A percentile compares a stretch with the other conserved stretches of the same genome.
phyloP scores from a whole-genome alignment of 2,329 filamentous ascomycete species.

The Dichotomopilus funicola region DNA sequence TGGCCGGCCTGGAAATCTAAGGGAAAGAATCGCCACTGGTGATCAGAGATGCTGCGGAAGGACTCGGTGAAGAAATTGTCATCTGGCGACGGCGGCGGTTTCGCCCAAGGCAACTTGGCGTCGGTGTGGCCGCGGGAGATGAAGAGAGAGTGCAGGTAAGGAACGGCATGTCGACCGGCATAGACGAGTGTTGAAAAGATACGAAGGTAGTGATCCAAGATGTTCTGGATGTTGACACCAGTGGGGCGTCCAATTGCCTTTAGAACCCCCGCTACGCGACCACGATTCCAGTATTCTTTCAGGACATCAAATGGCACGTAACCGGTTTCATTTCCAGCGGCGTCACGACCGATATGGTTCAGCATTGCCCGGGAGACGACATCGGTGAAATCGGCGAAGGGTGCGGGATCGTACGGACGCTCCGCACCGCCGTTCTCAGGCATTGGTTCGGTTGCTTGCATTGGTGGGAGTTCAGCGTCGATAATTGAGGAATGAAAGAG shows the following conservation, averaged over 20 bases:
- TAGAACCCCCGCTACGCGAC: neutral
- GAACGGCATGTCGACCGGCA: neutral
- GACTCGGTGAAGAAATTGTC: neutral
- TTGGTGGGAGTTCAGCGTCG: no score
- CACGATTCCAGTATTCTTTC: neutral
- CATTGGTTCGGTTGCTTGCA: neutral
- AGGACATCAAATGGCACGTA: neutral
- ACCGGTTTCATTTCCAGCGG: neutral
- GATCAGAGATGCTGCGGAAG: neutral
- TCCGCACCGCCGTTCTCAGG: neutral
- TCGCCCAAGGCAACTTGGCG: neutral
- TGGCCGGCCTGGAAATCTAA: neutral
- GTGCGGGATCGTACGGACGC: neutral
- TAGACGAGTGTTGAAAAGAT: constrained; percentile 2
- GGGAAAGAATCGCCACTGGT: constrained; percentile 1
- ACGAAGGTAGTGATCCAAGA: neutral
- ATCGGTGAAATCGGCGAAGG: neutral
- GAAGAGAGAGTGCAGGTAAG: neutral
- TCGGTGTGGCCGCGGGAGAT: neutral
- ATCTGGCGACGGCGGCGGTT: neutral
- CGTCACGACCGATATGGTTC: neutral
- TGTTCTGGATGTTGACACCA: neutral
- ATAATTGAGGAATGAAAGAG: no score
- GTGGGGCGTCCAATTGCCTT: neutral
- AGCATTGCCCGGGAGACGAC: neutral